A percentile compares a stretch with the other conserved stretches of the same genome.
Evolutionary conservation across 257 asterid genomes (phyloP).

Genomic region (Petunia secreta): DNA sequence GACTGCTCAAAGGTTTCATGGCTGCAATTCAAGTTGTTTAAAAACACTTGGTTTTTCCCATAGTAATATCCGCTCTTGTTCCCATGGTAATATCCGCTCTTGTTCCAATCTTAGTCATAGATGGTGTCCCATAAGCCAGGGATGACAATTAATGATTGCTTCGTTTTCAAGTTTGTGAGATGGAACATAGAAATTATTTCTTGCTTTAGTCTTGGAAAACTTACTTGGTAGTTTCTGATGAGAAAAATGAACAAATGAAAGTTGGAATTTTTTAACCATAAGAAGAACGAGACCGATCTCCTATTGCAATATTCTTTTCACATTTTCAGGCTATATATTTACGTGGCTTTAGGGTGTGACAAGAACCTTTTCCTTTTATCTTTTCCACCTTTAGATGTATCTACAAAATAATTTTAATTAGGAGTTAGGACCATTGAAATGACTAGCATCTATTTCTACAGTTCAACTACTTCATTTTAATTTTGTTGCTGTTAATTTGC

Average conservation of each 20-base stretch:
- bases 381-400: neutral
- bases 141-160: too few species aligned
- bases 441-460: neutral
- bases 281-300: too few species aligned
- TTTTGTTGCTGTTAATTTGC: neutral
- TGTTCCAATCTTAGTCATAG: too few species aligned
- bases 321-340: neutral
- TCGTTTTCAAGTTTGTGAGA: too few species aligned
- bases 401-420: too few species aligned
- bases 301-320: neutral
- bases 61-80: neutral
- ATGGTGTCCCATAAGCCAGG: too few species aligned
- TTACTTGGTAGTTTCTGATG: constrained; percentile 3
- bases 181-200: neutral
- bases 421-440: too few species aligned
- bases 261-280: neutral
- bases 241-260: neutral
- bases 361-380: neutral
- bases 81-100: neutral
- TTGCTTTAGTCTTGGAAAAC: neutral
- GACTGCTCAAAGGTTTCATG: neutral
- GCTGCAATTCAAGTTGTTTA: neutral
- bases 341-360: constrained; percentile 3
- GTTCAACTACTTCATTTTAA: neutral
- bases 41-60: too few species aligned